phyloP scores from a whole-genome alignment of 2,329 filamentous ascomycete species.

The Daldinia sp. region DNA sequence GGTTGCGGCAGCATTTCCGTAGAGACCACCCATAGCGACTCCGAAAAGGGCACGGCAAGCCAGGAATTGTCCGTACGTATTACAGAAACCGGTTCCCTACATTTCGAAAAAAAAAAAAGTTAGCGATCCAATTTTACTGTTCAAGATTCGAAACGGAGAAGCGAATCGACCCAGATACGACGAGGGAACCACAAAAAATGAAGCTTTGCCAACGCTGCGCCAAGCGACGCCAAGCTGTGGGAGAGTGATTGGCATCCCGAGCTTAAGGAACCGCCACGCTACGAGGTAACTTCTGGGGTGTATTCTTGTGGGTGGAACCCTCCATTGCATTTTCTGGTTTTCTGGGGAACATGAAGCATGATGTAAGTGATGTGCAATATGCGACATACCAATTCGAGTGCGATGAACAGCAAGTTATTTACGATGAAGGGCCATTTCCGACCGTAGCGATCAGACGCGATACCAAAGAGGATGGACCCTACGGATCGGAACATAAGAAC shows the following conservation, averaged over 20 bases:
- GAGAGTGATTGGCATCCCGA: conserved; percentile 35
- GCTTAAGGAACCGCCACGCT: conserved; percentile 25
- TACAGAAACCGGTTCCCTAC: conserved; percentile 74
- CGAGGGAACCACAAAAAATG: conserved; percentile 20
- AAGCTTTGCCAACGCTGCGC: conserved; percentile 50
- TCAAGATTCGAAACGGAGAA: background rate
- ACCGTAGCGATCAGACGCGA: conserved; percentile 68
- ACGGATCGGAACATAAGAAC: conserved; percentile 72
- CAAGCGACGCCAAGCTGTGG: conserved; percentile 47
- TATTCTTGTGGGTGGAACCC: conserved; percentile 8
- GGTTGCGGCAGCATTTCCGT: conserved; percentile 83
- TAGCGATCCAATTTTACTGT: conserved; percentile 15
- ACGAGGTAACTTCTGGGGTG: conserved; percentile 32
- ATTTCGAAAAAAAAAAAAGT: conserved; percentile 11
- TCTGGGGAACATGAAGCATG: conserved; percentile 13
- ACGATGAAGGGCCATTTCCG: conserved; percentile 79
- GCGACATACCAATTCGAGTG: conserved; percentile 74
- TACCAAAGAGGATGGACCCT: conserved; percentile 66
- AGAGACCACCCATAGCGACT: conserved; percentile 83
- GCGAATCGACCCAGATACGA: background rate
- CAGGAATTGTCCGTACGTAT: conserved; percentile 77
- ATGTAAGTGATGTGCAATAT: conserved; percentile 18
- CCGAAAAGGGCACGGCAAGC: conserved; percentile 82
- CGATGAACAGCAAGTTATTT: conserved; percentile 79
- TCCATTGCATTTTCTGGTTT: conserved; percentile 22